These are phyloP conservation scores for Barnettozyma sp. DNA, from an alignment of 805 yeast genomes.

Conservation along the genomic window DNA sequence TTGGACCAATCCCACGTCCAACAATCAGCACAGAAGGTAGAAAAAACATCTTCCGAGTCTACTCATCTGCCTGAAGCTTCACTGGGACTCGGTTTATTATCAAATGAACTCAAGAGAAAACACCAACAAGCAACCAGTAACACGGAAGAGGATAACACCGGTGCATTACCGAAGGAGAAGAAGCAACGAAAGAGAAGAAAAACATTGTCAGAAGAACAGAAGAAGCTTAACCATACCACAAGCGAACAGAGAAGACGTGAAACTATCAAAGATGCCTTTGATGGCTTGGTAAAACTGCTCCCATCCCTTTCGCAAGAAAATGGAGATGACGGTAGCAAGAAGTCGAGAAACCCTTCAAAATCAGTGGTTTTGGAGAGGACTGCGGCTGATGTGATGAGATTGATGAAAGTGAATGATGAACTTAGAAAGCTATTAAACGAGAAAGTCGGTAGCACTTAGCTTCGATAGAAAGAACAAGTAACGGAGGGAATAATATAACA, in stretches of 20 bases:
- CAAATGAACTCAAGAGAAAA: neutral
- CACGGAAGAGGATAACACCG: no score
- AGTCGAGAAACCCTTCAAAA: conserved; percentile 18
- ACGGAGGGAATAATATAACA: no score
- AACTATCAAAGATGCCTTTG: conserved; percentile 22
- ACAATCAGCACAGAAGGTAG: neutral
- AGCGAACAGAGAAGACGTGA: conserved; percentile 24
- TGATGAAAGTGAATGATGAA: conserved; percentile 14
- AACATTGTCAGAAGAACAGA: conserved; percentile 22
- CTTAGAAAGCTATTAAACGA: conserved; percentile 9
- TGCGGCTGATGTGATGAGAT: conserved; percentile 16
- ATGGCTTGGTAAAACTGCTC: conserved; percentile 14
- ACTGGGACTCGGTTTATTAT: no score
- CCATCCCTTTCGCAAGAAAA: conserved; percentile 10
- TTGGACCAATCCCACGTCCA: conserved; percentile 6
- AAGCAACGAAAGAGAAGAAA: conserved; percentile 16
- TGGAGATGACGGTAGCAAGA: neutral
- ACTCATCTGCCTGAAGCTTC: neutral
- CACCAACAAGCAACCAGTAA: no score
- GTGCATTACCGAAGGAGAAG: conserved; percentile 5
- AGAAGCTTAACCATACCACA: conserved; percentile 22
- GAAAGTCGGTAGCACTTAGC: no score
- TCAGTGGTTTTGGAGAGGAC: conserved; percentile 21
- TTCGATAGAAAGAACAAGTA: no score
- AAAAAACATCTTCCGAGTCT: neutral